A percentile compares a stretch with the other conserved stretches of the same genome.
These are phyloP conservation scores for Pseudonitzschia delicatissima DNA, from an alignment of 108 stramenopile species.

Conservation along the genomic window DNA sequence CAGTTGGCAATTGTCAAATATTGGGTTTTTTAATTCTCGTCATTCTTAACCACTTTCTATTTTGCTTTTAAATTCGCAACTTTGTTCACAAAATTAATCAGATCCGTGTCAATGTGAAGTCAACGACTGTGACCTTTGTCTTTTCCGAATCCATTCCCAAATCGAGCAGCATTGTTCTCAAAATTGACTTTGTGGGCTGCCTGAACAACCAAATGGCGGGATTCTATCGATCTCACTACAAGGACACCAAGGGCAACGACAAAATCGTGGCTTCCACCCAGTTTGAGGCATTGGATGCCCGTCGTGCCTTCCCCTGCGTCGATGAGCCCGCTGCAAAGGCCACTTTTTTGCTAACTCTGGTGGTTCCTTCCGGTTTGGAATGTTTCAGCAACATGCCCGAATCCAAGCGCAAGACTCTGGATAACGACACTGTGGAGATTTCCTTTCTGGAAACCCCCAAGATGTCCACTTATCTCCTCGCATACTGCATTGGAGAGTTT, in stretches of 20 bases:
- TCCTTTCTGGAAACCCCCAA: slow-evolving; percentile 80
- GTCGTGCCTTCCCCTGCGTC: slow-evolving; percentile 94
- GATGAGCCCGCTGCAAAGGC: slow-evolving; percentile 97
- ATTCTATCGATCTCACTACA: slow-evolving; percentile 91
- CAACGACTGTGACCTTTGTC: slow-evolving; percentile 71
- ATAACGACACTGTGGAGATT: slow-evolving; percentile 46
- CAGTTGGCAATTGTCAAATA: not conserved
- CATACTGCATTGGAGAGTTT: slow-evolving; percentile 92
- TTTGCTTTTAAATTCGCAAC: not conserved
- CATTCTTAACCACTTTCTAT: not conserved
- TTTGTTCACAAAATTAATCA: slow-evolving; percentile 1
- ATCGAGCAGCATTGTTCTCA: slow-evolving; percentile 44
- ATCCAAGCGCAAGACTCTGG: slow-evolving; percentile 41
- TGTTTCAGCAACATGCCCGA: slow-evolving; percentile 97
- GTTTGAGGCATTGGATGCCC: slow-evolving; percentile 95
- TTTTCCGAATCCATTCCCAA: slow-evolving; percentile 54
- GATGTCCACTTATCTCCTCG: slow-evolving; percentile 95
- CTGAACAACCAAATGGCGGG: slow-evolving; percentile 96
- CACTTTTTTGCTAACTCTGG: slow-evolving; percentile 79
- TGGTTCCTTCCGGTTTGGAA: slow-evolving; percentile 71
- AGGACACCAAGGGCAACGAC: slow-evolving; percentile 63
- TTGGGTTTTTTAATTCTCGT: not conserved
- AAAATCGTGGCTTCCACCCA: slow-evolving; percentile 95
- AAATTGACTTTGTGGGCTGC: slow-evolving; percentile 72
- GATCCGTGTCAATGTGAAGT: slow-evolving; percentile 60